phyloP scores from a whole-genome alignment of 2,329 filamentous ascomycete species.

The Diaporthe nobilis region DNA sequence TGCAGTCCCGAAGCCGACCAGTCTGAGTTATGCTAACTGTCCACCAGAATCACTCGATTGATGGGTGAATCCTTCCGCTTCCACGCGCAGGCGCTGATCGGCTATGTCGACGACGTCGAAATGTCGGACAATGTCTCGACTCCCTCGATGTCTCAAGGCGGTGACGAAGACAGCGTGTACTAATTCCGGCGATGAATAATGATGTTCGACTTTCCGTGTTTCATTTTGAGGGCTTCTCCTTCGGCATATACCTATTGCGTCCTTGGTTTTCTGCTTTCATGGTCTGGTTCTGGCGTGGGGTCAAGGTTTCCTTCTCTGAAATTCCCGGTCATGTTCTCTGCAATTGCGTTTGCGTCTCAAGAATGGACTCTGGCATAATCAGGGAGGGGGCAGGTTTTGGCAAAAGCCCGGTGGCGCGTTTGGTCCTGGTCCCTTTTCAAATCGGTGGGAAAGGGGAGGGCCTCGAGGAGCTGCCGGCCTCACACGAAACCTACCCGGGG shows the following conservation, averaged over 20 bases:
- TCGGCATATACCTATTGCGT: slow-evolving; percentile 61
- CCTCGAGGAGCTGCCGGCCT: slow-evolving; percentile 49
- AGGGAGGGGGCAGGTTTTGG: slow-evolving; percentile 54
- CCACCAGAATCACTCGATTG: slow-evolving; percentile 84
- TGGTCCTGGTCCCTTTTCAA: slow-evolving; percentile 48
- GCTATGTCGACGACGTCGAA: slow-evolving; percentile 90
- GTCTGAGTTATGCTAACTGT: slow-evolving; percentile 57
- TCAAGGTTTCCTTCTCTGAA: slow-evolving; percentile 44
- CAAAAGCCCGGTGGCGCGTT: slow-evolving; percentile 52
- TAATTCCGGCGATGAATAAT: slow-evolving; percentile 61
- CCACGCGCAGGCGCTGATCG: slow-evolving; percentile 92
- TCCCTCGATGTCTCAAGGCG: slow-evolving; percentile 80
- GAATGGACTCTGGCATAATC: slow-evolving; percentile 60
- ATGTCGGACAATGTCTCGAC: slow-evolving; percentile 78
- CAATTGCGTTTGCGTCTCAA: slow-evolving; percentile 50
- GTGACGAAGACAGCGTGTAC: slow-evolving; percentile 80
- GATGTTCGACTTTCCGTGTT: slow-evolving; percentile 66
- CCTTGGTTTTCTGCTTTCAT: slow-evolving; percentile 49
- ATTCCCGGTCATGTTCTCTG: slow-evolving; percentile 48
- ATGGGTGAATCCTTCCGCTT: slow-evolving; percentile 99
- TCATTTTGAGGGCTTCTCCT: slow-evolving; percentile 48
- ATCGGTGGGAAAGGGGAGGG: slow-evolving; percentile 49
- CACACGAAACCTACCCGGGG: slow-evolving; percentile 51
- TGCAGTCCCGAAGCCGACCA: slow-evolving; percentile 48
- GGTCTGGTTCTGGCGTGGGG: slow-evolving; percentile 47